A percentile compares a stretch with the other conserved stretches of the same genome.
phyloP scores from a whole-genome alignment of 2,329 filamentous ascomycete genomes.

The Fusarium pseudonygamai region DNA sequence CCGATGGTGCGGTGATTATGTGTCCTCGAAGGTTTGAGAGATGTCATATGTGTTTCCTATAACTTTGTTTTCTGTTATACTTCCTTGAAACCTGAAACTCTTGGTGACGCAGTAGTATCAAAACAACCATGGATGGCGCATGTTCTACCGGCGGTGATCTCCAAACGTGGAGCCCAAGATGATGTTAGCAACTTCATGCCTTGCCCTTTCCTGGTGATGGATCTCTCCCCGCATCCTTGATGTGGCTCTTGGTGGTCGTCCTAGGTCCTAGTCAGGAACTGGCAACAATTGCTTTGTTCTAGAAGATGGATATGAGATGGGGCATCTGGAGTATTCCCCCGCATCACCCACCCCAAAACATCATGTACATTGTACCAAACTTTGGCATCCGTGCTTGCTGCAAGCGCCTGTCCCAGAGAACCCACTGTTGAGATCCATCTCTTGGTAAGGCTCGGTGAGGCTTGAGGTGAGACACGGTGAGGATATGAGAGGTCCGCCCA shows the following conservation, averaged over 20 bases:
- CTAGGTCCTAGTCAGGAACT: slow-evolving; percentile 41
- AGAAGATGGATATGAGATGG: slow-evolving; percentile 41
- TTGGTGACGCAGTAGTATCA: not conserved
- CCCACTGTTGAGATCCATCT: slow-evolving; percentile 37
- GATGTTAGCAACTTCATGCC: slow-evolving; percentile 19
- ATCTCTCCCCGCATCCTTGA: slow-evolving; percentile 34
- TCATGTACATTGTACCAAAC: slow-evolving; percentile 43
- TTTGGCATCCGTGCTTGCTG: slow-evolving; percentile 43
- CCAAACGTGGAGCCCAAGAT: slow-evolving; percentile 32
- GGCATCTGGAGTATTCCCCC: slow-evolving; percentile 44
- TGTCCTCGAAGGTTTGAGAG: not conserved
- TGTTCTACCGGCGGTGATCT: not conserved
- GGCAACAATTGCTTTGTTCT: slow-evolving; percentile 34
- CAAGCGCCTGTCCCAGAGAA: slow-evolving; percentile 41
- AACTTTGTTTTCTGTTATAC: not conserved
- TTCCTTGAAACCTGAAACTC: slow-evolving; percentile 1
- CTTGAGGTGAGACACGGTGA: slow-evolving; percentile 19
- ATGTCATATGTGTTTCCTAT: not conserved
- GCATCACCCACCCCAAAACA: slow-evolving; percentile 39
- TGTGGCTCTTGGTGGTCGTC: slow-evolving; percentile 29
- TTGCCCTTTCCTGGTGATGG: slow-evolving; percentile 32
- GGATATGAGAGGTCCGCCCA: fast-evolving
- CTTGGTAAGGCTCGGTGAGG: slow-evolving; percentile 33
- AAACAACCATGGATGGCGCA: slow-evolving; percentile 1
- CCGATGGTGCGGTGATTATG: not conserved